A percentile compares a stretch with the other conserved stretches of the same genome.
phyloP scores from a whole-genome alignment of 1,139 yeast genomes.

The Candida sp. region DNA sequence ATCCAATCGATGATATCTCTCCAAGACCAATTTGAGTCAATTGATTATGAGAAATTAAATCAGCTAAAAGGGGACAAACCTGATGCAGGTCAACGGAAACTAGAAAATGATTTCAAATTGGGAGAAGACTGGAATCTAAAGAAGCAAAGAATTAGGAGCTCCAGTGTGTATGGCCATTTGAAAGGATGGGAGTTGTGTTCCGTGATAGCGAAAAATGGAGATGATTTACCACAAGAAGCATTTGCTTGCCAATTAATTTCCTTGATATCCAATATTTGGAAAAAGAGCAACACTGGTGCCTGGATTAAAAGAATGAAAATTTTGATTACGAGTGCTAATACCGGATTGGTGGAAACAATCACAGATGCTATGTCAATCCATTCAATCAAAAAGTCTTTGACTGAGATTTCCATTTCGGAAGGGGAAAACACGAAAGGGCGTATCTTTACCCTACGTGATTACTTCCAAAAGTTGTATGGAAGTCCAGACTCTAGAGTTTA shows the following conservation, averaged over 20 bases:
- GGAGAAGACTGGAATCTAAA: slow-evolving; percentile 94
- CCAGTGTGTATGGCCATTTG: slow-evolving; percentile 79
- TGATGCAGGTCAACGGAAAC: slow-evolving; percentile 83
- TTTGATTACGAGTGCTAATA: slow-evolving; percentile 80
- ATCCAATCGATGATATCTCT: slow-evolving; percentile 86
- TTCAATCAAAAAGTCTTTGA: slow-evolving; percentile 89
- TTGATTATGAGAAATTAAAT: slow-evolving; percentile 45
- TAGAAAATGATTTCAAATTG: slow-evolving; percentile 87
- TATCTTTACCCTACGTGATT: slow-evolving; percentile 72
- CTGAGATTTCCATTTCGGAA: slow-evolving; percentile 56
- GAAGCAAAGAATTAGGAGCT: slow-evolving; percentile 70
- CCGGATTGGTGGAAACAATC: slow-evolving; percentile 94
- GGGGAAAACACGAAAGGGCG: slow-evolving; percentile 69
- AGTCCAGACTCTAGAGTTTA: slow-evolving; percentile 47
- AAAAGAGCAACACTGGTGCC: slow-evolving; percentile 50
- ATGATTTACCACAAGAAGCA: slow-evolving; percentile 94
- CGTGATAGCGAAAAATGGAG: slow-evolving; percentile 94
- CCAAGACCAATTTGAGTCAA: slow-evolving; percentile 58
- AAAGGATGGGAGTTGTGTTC: slow-evolving; percentile 95
- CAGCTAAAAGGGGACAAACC: slow-evolving; percentile 45
- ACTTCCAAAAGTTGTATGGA: slow-evolving; percentile 75
- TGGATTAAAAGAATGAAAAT: slow-evolving; percentile 83
- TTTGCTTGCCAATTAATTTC: slow-evolving; percentile 95
- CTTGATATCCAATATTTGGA: slow-evolving; percentile 86
- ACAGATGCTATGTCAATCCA: slow-evolving; percentile 92